Evolutionary conservation across 78 protist species (phyloP).

Genomic region (Pigoraptor vietnamica): DNA sequence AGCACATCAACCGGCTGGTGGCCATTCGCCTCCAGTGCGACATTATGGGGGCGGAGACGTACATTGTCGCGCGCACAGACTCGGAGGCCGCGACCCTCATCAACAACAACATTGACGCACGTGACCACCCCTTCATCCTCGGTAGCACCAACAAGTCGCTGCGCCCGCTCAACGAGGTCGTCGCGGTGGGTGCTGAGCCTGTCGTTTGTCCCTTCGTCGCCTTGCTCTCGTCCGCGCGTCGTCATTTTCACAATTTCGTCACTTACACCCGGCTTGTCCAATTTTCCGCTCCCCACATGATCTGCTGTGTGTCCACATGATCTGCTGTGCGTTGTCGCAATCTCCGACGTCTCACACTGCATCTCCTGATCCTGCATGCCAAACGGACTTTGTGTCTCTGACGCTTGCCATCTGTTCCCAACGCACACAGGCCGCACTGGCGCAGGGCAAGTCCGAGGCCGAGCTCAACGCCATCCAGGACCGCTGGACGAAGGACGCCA

Average conservation of each 20-base stretch:
- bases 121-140: conserved; percentile 71
- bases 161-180: conserved; percentile 12
- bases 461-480: not conserved
- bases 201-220: not conserved
- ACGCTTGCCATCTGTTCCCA: too few species aligned
- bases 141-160: conserved; percentile 48
- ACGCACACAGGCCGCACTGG: too few species aligned
- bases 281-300: too few species aligned
- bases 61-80: conserved; percentile 88
- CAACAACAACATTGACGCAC: conserved; percentile 68
- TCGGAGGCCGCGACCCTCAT: conserved; percentile 83
- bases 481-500: conserved; percentile 18
- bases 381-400: too few species aligned
- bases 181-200: conserved; percentile 9
- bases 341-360: too few species aligned
- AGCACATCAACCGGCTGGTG: conserved; percentile 70
- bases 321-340: too few species aligned
- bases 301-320: too few species aligned
- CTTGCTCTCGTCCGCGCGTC: too few species aligned
- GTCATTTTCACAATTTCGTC: too few species aligned
- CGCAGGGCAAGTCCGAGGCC: not conserved
- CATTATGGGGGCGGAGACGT: conserved; percentile 64
- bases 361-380: too few species aligned
- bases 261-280: too few species aligned
- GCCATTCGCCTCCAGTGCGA: conserved; percentile 85